Evolutionary conservation across 164 flowering plant genomes (phyloP), one percentile per base, ranked within the genome.

Genomic region (Stephania japonica): DNA sequence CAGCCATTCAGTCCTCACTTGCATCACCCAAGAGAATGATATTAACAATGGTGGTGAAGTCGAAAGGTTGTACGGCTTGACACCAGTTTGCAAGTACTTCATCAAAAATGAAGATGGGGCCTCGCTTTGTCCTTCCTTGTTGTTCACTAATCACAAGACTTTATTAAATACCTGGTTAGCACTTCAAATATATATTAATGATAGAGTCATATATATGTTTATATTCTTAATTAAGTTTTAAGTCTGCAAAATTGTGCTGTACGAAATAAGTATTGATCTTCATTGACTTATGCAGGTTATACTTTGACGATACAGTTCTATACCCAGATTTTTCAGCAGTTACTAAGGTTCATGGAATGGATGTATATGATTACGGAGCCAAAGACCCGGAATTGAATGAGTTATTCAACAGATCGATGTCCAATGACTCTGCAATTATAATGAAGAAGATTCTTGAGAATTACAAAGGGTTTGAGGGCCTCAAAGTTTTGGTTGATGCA

Each of bases 141-240:
- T 89, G 61, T 84, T 89, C 90, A 89, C 87, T 71, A 93, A 89
- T 41, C 94, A 91, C 74, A 88, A 89, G 81, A 84, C 89, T 65
- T 87, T 89, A 75, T 87, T 91, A 95, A 92, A 89, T 70, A 91
- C 97, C 87, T 93, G 97, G 98, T n/a, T n/a, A n/a, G n/a, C n/a
- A n/a, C n/a, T n/a, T n/a, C n/a, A n/a, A n/a, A n/a, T n/a, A n/a
- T n/a, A n/a, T n/a, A n/a, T n/a, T n/a, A n/a, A n/a, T n/a, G n/a
- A n/a, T 93, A n/a, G n/a, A n/a, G n/a, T n/a, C n/a, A n/a, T n/a
- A n/a, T n/a, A n/a, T n/a, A n/a, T n/a, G n/a, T n/a, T n/a, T n/a
- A n/a, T n/a, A n/a, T n/a, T n/a, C n/a, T n/a, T n/a, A n/a, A n/a
- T n/a, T n/a, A n/a, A n/a, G n/a, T n/a, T 32, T 32, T 32, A 32